Evolutionary conservation across 2,329 filamentous ascomycete species (phyloP).

Genomic region (Lasiodiplodia hormozganensis): DNA sequence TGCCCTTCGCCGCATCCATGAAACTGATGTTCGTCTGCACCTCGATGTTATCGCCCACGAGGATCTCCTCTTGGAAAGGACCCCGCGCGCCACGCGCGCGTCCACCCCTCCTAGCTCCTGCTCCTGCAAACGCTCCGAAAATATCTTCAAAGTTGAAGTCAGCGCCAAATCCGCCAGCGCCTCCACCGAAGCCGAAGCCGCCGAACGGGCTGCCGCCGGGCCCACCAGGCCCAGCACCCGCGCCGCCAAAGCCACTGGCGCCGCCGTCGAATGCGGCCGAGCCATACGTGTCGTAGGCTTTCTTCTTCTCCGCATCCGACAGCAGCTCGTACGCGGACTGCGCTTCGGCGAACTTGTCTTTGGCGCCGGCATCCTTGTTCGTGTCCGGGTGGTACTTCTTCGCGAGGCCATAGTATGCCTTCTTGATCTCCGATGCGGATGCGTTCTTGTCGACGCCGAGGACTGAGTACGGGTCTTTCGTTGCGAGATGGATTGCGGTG

Average conservation of each 20-base stretch:
- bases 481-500: constrained; percentile 64
- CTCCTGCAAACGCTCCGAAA: constrained; percentile 82
- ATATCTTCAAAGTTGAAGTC: constrained; percentile 97
- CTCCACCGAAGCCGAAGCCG: constrained; percentile 55
- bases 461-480: constrained; percentile 80
- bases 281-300: constrained; percentile 90
- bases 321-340: constrained; percentile 94
- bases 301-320: constrained; percentile 90
- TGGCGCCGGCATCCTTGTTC: constrained; percentile 92
- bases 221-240: constrained; percentile 74
- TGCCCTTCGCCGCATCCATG: constrained; percentile 93
- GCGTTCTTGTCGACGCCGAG: constrained; percentile 85
- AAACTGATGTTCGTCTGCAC: constrained; percentile 93
- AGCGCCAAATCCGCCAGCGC: constrained; percentile 69
- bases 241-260: constrained; percentile 60
- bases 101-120: constrained; percentile 50
- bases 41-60: constrained; percentile 96
- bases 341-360: constrained; percentile 92
- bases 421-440: constrained; percentile 90
- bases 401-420: constrained; percentile 95
- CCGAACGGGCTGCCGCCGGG: constrained; percentile 70
- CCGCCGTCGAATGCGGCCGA: constrained; percentile 73
- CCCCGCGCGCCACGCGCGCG: constrained; percentile 62
- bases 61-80: constrained; percentile 78
- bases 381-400: constrained; percentile 99